Conservation (phyloP, 2,329 filamentous ascomycete species). For the Phaeophleospora eucalypticola region DNA sequence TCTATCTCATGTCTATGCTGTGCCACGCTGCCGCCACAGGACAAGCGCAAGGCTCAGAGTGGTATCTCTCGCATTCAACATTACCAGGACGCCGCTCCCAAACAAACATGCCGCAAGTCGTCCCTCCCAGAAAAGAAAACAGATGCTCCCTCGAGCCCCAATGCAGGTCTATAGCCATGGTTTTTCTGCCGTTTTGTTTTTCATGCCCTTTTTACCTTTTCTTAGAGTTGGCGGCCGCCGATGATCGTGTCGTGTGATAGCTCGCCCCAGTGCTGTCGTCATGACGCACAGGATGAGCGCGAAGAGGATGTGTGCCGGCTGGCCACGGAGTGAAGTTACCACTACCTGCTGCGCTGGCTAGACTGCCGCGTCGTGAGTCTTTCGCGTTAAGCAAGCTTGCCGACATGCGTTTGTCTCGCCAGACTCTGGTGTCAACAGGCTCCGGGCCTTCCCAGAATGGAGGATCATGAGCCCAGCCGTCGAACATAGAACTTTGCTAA, state of each 20-base stretch:
- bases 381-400: neutral
- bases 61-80: conserved; percentile 1
- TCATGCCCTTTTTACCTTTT: no score
- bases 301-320: conserved; percentile 18
- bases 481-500: conserved; percentile 44
- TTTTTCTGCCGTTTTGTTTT: no score
- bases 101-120: neutral
- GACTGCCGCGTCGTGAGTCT: neutral
- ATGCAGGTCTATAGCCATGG: no score
- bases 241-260: conserved; percentile 1
- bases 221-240: neutral
- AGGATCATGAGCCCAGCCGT: conserved; percentile 25
- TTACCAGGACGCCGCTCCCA: conserved; percentile 2
- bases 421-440: conserved; percentile 6
- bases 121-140: neutral
- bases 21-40: neutral
- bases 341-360: neutral
- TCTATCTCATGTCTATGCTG: neutral
- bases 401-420: conserved; percentile 1
- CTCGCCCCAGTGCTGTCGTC: conserved; percentile 1
- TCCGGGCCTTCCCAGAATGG: conserved; percentile 13
- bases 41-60: neutral
- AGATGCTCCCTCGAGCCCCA: no score
- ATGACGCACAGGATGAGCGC: conserved; percentile 21
- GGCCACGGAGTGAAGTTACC: neutral